A percentile compares a stretch with the other conserved stretches of the same genome.
Conservation (phyloP, 2,329 filamentous ascomycete genomes). For the Cytospora mali region DNA sequence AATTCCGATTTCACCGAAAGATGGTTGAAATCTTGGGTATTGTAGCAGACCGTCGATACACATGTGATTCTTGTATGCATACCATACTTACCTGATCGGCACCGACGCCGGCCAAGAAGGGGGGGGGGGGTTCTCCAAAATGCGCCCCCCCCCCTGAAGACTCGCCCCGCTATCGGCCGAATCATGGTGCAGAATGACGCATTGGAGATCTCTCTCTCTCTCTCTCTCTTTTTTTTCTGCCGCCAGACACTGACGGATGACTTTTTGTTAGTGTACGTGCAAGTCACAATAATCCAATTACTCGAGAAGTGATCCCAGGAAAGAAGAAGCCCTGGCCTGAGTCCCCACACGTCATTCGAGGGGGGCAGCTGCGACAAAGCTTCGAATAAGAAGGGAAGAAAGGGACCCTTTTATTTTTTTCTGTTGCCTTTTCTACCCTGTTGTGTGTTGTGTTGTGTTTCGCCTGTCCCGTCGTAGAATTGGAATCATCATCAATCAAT, state of each 20-base stretch:
- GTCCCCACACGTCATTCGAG: background rate
- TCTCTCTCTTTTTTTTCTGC: background rate
- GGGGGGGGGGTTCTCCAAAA: background rate
- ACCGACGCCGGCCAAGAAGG: background rate
- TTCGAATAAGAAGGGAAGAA: background rate
- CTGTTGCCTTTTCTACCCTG: no score
- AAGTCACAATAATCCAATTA: background rate
- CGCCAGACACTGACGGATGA: background rate
- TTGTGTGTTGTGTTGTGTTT: background rate
- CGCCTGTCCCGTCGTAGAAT: background rate
- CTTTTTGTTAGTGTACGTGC: background rate
- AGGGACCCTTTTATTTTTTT: background rate
- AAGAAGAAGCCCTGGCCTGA: background rate
- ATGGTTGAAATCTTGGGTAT: no score
- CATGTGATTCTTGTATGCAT: background rate
- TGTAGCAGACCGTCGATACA: no score
- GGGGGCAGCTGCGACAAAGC: background rate
- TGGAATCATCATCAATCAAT: background rate
- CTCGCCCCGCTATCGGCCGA: conserved; percentile 11
- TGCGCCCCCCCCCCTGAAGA: background rate
- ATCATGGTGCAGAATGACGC: conserved; percentile 10
- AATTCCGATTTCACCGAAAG: no score
- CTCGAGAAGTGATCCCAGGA: background rate
- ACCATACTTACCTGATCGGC: background rate
- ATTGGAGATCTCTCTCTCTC: background rate